Conservation (phyloP, 2,329 filamentous ascomycete species). For the Neophaeococcomyces aloes region DNA sequence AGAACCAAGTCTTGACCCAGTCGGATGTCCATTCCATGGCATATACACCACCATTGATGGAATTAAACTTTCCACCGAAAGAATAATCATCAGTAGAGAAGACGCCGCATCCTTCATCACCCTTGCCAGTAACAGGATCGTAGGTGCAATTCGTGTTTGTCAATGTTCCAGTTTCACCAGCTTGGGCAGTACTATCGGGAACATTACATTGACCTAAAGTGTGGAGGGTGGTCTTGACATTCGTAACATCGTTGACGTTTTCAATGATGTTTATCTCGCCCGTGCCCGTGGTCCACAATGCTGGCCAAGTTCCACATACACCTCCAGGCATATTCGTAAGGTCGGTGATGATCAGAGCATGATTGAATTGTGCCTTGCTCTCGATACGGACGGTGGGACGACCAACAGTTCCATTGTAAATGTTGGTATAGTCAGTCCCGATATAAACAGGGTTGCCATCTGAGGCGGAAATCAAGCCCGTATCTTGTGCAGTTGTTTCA, state of each 20-base stretch:
- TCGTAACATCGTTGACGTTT: slow-evolving; percentile 54
- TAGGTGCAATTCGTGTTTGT: slow-evolving; percentile 46
- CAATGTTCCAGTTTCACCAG: slow-evolving; percentile 35
- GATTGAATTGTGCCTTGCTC: slow-evolving; percentile 52
- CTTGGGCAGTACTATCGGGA: slow-evolving; percentile 31
- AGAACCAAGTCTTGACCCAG: slow-evolving; percentile 72
- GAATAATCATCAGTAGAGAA: slow-evolving; percentile 41
- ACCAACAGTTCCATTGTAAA: slow-evolving; percentile 47
- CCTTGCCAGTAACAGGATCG: slow-evolving; percentile 32
- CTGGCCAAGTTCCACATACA: slow-evolving; percentile 63
- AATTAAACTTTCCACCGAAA: slow-evolving; percentile 63
- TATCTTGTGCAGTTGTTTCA: slow-evolving; percentile 26
- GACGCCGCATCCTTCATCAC: slow-evolving; percentile 51
- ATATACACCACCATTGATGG: slow-evolving; percentile 57
- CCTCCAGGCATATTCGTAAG: slow-evolving; percentile 63
- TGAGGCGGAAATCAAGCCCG: too few relatives aligned
- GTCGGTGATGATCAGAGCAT: slow-evolving; percentile 62
- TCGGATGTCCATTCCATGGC: slow-evolving; percentile 65
- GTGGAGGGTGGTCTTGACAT: slow-evolving; percentile 58
- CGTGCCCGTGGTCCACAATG: slow-evolving; percentile 52
- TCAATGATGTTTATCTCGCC: slow-evolving; percentile 77
- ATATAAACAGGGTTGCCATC: too few relatives aligned
- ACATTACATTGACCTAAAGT: slow-evolving; percentile 47
- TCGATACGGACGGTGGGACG: slow-evolving; percentile 62
- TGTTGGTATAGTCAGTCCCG: slow-evolving; percentile 51